phyloP scores from a whole-genome alignment of 202 grass and related monocot species.

The Miscanthus sacchariflorus region DNA sequence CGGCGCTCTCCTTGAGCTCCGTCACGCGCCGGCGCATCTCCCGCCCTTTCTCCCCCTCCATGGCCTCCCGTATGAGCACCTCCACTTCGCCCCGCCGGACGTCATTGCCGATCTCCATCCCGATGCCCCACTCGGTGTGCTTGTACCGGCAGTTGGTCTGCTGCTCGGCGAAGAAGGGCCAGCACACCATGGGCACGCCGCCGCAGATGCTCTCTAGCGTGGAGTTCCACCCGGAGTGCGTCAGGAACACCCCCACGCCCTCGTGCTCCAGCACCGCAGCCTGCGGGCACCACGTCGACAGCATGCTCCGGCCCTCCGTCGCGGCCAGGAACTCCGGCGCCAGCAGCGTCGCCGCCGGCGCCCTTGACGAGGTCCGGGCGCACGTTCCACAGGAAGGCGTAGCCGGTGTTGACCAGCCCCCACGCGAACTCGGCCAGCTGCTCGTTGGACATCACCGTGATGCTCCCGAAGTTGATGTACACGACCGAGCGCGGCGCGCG shows the following conservation, averaged over 20 bases:
- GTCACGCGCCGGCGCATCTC: not conserved
- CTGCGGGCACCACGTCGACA: conserved; percentile 18
- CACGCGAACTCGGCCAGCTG: conserved; percentile 69
- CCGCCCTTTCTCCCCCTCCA: conserved; percentile 23
- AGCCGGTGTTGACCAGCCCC: conserved; percentile 61
- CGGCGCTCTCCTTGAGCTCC: not conserved
- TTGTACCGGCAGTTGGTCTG: too few species aligned
- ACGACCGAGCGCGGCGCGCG: conserved; percentile 58
- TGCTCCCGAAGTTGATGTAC: conserved; percentile 89
- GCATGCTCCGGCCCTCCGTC: conserved; percentile 5
- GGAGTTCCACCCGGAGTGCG: not conserved
- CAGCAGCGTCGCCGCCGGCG: not conserved
- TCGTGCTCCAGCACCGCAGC: not conserved
- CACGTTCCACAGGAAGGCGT: conserved; percentile 54
- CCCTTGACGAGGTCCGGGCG: conserved; percentile 58
- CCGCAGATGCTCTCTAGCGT: not conserved
- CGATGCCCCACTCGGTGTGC: too few species aligned
- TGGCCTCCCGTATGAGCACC: conserved; percentile 15
- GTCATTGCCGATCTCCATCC: not conserved
- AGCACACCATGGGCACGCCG: too few species aligned
- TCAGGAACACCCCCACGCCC: not conserved
- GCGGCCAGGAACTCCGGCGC: not conserved
- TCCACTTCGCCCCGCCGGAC: not conserved
- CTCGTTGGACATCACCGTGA: conserved; percentile 59
- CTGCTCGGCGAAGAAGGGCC: too few species aligned